Evolutionary conservation across 371 early-diverging fungal species (phyloP), one percentile per base, ranked within the genome.

Genomic region (Haplosporangium sp.): DNA sequence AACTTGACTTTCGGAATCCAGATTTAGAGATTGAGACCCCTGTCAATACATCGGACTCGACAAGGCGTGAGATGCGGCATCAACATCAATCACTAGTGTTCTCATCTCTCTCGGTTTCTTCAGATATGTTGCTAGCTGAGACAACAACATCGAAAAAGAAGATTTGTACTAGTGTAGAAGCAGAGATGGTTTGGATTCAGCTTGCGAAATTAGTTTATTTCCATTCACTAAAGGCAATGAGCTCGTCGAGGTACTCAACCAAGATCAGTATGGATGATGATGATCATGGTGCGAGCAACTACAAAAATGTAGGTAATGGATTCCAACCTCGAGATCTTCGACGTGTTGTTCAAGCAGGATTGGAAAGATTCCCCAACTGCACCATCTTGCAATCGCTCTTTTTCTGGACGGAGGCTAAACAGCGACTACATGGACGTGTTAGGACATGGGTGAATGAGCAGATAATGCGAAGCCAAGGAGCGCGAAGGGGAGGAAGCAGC

Each of bases 391-490:
- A 89, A 48, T 77, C 84, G 1, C 57, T 92, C 59, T 92, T 87
- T 73, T 87, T 89, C 13, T 90, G 89, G 89, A 90, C 91, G 53
- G 94, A 94, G 65, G 85, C 88, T 19, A 84, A 88, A 65, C 89
- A 89, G 27, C 88, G 90, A 75, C 84, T 92, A 27, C 86, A 91
- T 61, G 90, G 88, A 53, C 85, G 92, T n/a, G 90, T 94, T 1
- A 74, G 91, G 35, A 76, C 84, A 7, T 75, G 79, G 79, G 71
- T 87, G 2, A 69, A 90, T 59, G 87, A 87, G 17, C 72, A 69
- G 20, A 63, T 67, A n/a, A 39, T 74, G 88, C 63, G 59, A 2
- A 40, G 64, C 0, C 67, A 59, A 17, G 67, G 48, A 6, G 47
- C 59, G n/a, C 27, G 48, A n/a, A 19, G 37, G 8, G 3, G n/a